Evolutionary conservation across 371 early-diverging fungal genomes (phyloP), one percentile per base, ranked within the genome.

Genomic region (Mortierella sp.): DNA sequence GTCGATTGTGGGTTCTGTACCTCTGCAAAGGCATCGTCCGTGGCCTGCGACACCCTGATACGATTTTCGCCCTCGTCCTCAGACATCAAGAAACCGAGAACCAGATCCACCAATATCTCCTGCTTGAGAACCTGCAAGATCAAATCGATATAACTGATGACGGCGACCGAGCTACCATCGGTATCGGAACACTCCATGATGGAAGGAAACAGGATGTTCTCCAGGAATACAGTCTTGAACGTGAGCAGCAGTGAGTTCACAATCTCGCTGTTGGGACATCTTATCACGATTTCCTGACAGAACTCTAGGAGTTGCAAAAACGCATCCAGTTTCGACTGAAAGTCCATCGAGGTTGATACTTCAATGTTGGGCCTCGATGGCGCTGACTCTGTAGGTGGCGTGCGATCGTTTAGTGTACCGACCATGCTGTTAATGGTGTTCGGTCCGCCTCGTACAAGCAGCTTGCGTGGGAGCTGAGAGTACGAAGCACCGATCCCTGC

Each of bases 401-500:
- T 39, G 17, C 76, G 76, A 19, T 77, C 60, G 50, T 60, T 66
- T 13, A 69, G 55, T 12, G 79, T 79, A 5, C 86, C 86, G 7
- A 80, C 61, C 60, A 83, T 84, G 21, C 86, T 84, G 62, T 83
- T 87, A 17, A 85, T 79, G 10, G 81, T 76, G n/a, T 79, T 72
- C 0, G 78, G 65, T 21, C 74, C 79, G 22, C 76, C 80, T 27
- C 83, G 79, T 27, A 94, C 85, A 29, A 87, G 79, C 22, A 94
- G 69, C 50, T 92, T 90, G 40, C 93, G 85, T 7, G 98, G 97
- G 13, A 98, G 84, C 76, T 96, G 97, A 13, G 96, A 94, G 79
- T 92, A 97, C 24, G 96, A 80, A 0, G 96, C 96, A 40, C 95
- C 94, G 19, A 98, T 79, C 2, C 95, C 94, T 22, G 96, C 95